phyloP scores from a whole-genome alignment of 257 asterid genomes.

The Nicotiana tabacum region DNA sequence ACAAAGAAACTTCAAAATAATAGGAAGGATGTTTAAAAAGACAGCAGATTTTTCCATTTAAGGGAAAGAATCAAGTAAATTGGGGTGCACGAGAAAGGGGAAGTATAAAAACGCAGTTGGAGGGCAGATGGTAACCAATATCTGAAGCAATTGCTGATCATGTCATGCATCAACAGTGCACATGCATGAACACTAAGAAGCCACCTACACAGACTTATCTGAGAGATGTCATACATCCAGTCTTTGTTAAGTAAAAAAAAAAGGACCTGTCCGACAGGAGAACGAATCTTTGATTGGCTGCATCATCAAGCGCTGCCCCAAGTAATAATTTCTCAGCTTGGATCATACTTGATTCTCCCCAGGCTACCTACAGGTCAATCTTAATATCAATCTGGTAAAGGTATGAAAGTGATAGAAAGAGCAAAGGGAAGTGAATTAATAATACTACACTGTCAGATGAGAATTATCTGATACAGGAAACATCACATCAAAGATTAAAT shows the following conservation, averaged over 20 bases:
- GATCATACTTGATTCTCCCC: constrained; percentile 99
- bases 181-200: not conserved
- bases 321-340: constrained; percentile 89
- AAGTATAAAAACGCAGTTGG: not conserved
- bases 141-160: not conserved
- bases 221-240: not conserved
- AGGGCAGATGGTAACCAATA: not conserved
- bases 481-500: not conserved
- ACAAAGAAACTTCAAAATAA: not conserved
- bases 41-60: not conserved
- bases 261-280: constrained; percentile 91
- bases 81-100: not conserved
- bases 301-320: constrained; percentile 78
- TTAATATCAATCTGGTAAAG: constrained; percentile 27
- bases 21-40: not conserved
- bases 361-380: constrained; percentile 69
- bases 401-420: not conserved
- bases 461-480: not conserved
- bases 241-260: constrained; percentile 2
- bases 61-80: not conserved
- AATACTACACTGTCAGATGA: not conserved
- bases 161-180: not conserved
- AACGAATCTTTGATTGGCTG: constrained; percentile 88
- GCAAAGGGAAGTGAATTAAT: not conserved
- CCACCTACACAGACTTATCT: not conserved